Conservation (phyloP, 306 rosid species). For the Phaseolus lunatus region DNA sequence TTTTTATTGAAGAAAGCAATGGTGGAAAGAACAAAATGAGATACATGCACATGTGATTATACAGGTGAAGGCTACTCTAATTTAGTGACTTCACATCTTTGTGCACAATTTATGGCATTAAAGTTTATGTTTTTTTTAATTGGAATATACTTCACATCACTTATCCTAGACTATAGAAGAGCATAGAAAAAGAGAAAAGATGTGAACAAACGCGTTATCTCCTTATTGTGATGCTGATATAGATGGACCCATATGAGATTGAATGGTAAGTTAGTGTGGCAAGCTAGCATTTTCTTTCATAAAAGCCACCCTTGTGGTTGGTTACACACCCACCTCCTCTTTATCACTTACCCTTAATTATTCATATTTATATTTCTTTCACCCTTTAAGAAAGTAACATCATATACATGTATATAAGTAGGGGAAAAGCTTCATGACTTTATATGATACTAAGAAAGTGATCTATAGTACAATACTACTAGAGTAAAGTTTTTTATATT, state of each 20-base stretch:
- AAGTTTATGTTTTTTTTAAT: not conserved
- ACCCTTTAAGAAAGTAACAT: slow-evolving; percentile 33
- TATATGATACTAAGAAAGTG: too few relatives aligned
- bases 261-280: slow-evolving; percentile 33
- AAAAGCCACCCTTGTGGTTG: slow-evolving; percentile 50
- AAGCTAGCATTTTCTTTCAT: slow-evolving; percentile 46
- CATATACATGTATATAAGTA: not conserved
- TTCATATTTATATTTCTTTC: slow-evolving; percentile 20
- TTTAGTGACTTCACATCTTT: slow-evolving; percentile 45
- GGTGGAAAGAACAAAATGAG: slow-evolving; percentile 23
- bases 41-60: slow-evolving; percentile 44
- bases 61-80: slow-evolving; percentile 32
- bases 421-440: too few relatives aligned
- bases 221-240: slow-evolving; percentile 35
- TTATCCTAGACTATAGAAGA: not conserved
- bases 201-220: slow-evolving; percentile 14
- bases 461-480: not conserved
- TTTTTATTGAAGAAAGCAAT: slow-evolving; percentile 42
- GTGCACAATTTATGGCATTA: slow-evolving; percentile 38
- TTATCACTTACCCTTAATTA: slow-evolving; percentile 35
- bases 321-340: slow-evolving; percentile 38
- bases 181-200: not conserved
- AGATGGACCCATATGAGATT: slow-evolving; percentile 51
- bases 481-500: not conserved
- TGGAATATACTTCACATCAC: not conserved